Base-by-base conservation (phyloP, 2,329 filamentous ascomycete genomes). In the Beauveria pseudobassiana region DNA sequence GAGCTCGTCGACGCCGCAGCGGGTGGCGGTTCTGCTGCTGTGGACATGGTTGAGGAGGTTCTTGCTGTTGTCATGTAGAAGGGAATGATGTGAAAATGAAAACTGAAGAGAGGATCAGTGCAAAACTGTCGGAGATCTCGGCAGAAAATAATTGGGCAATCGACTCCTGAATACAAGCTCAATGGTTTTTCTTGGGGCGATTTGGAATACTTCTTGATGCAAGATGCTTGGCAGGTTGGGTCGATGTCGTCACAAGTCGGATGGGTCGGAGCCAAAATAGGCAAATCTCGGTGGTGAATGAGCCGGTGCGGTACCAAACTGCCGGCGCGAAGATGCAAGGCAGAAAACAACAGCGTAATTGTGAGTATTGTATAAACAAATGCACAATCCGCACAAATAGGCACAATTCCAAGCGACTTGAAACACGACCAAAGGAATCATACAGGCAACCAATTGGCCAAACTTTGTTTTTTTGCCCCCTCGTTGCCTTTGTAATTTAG, bases 211-310 rank as follows among this genome's bases (percentile, higher is more conserved):
- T 57, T 57, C n/a, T 30, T 12, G 24, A 46, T 38, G 20, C 54
- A 57, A 22, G 53, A 38, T 22, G 54, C 28, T 48, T 48, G 42
- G 54, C 54, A 28, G 20, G n/a, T 57, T 48, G 40, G 18, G 24
- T 57, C 42, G 28, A 57, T 57, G 54, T 57, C 54, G 54, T 57
- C 54, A 57, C 54, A 57, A 48, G 28, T 55, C 54, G 54, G 54
- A 57, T 57, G n/a, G 43, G 43, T 48, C 54, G 54, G 54, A 57
- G 26, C 54, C 54, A 20, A 22, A 57, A 34, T 57, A 57, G 54
- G 54, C 42, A 57, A 57, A 46, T 43, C 22, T 52, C 28, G 22
- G 38, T 26, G 52, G 22, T 54, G 38, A 54, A 43, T 54, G 52
- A 42, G 34, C 43, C 34, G 16, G 22, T 54, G 14, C 52, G 52